Conservation (phyloP, 2,329 filamentous ascomycete genomes). For the Trichophyton verrucosum region DNA sequence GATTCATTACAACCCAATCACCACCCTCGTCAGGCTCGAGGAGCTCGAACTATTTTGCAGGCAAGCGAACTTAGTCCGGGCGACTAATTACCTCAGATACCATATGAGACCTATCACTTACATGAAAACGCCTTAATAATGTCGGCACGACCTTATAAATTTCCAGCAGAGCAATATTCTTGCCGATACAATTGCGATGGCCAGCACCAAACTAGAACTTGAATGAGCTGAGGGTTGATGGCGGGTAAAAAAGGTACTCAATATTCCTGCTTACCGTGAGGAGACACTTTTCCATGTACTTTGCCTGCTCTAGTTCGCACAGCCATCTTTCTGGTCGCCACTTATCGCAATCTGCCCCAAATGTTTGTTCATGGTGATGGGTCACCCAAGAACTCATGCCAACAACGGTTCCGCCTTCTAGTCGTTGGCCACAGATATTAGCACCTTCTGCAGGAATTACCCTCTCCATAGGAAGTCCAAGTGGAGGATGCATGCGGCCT, state of each 20-base stretch:
- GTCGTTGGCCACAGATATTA: conserved; percentile 49
- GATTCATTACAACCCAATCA: conserved; percentile 4
- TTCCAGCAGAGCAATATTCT: conserved; percentile 19
- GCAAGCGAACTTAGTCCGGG: neutral
- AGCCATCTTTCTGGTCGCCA: conserved; percentile 44
- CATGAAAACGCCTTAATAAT: conserved; percentile 40
- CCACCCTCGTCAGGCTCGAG: neutral
- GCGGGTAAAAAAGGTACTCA: conserved; percentile 17
- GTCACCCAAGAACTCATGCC: conserved; percentile 66
- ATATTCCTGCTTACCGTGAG: conserved; percentile 7
- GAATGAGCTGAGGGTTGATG: conserved; percentile 21
- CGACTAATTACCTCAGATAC: too few species aligned
- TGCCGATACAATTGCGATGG: conserved; percentile 41
- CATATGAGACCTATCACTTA: conserved; percentile 4
- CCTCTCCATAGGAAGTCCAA: conserved; percentile 60
- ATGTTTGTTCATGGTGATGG: conserved; percentile 55
- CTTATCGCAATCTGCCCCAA: conserved; percentile 52
- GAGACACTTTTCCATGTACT: neutral
- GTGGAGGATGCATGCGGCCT: conserved; percentile 62
- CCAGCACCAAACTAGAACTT: conserved; percentile 45
- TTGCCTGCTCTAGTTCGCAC: conserved; percentile 23
- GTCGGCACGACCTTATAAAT: conserved; percentile 19
- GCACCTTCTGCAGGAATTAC: conserved; percentile 54
- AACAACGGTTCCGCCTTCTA: conserved; percentile 60
- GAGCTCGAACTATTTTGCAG: neutral